Percentiles rank a stretch among this genome's conserved stretches.
Conservation (phyloP, 192 early-diverging fungal species). For the Backusella tarrabulga region DNA sequence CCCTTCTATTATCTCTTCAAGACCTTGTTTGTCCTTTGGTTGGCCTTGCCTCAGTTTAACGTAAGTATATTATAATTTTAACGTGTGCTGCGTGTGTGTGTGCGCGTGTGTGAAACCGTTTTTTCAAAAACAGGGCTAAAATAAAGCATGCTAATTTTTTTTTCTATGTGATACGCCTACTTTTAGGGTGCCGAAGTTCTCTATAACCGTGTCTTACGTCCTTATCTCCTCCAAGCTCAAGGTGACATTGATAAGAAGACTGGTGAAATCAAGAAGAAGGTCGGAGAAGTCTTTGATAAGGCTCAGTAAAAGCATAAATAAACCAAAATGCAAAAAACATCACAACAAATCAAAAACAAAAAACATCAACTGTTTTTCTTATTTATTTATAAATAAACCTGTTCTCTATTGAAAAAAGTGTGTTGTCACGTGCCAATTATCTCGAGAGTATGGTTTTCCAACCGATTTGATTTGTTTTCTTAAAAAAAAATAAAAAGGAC, state of each 20-base stretch:
- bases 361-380: not conserved
- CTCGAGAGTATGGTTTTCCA: not conserved
- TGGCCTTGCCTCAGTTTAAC: constrained; percentile 70
- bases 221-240: constrained; percentile 62
- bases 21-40: constrained; percentile 85
- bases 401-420: not conserved
- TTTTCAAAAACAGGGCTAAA: not conserved
- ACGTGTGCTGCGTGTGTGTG: not conserved
- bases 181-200: constrained; percentile 77
- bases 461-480: not conserved
- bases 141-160: constrained; percentile 5
- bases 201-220: constrained; percentile 72
- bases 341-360: not conserved
- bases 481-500: not conserved
- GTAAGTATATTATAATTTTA: constrained; percentile 32
- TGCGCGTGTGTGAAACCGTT: not conserved
- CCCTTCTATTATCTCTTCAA: constrained; percentile 96
- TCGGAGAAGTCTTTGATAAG: constrained; percentile 26
- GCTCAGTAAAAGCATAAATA: not conserved
- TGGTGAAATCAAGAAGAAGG: constrained; percentile 38
- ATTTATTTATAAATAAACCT: not conserved
- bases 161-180: not conserved
- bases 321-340: constrained; percentile 1
- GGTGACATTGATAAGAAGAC: constrained; percentile 40
- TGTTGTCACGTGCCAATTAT: not conserved